phyloP scores from a whole-genome alignment of 495 filamentous ascomycete genomes.

The Xylaria flabelliformis region DNA sequence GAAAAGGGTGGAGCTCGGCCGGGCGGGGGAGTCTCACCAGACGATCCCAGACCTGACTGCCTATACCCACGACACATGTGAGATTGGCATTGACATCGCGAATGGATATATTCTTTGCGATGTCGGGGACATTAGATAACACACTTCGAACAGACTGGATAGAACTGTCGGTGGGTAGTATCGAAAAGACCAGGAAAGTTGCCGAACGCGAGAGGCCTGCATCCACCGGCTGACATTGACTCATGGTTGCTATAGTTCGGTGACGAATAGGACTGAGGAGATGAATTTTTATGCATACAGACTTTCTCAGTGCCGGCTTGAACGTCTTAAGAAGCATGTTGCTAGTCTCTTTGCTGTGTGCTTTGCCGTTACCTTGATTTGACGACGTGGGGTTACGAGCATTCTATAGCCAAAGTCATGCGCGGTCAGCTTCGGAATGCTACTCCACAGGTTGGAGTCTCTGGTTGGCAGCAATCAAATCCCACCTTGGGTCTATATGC shows the following conservation, averaged over 20 bases:
- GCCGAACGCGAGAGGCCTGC: slow-evolving; percentile 56
- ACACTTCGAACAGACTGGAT: slow-evolving; percentile 51
- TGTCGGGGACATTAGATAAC: slow-evolving; percentile 50
- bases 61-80: slow-evolving; percentile 62
- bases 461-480: background rate
- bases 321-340: slow-evolving; percentile 17
- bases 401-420: background rate
- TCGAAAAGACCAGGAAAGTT: slow-evolving; percentile 58
- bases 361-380: background rate
- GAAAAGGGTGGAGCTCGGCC: slow-evolving; percentile 60
- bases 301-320: background rate
- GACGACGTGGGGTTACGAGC: background rate
- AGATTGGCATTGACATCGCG: slow-evolving; percentile 58
- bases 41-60: slow-evolving; percentile 56
- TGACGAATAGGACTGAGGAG: background rate
- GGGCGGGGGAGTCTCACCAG: slow-evolving; percentile 55
- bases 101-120: slow-evolving; percentile 62
- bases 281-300: background rate
- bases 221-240: slow-evolving; percentile 48
- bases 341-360: background rate
- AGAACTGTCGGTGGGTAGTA: slow-evolving; percentile 38
- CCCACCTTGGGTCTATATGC: background rate
- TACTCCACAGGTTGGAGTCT: background rate
- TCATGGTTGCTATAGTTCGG: slow-evolving; percentile 30
- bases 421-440: slow-evolving; percentile 20